These are phyloP conservation scores for Rhamnella rubrinervis DNA, from an alignment of 331 rosid genomes.

Conservation along the genomic window DNA sequence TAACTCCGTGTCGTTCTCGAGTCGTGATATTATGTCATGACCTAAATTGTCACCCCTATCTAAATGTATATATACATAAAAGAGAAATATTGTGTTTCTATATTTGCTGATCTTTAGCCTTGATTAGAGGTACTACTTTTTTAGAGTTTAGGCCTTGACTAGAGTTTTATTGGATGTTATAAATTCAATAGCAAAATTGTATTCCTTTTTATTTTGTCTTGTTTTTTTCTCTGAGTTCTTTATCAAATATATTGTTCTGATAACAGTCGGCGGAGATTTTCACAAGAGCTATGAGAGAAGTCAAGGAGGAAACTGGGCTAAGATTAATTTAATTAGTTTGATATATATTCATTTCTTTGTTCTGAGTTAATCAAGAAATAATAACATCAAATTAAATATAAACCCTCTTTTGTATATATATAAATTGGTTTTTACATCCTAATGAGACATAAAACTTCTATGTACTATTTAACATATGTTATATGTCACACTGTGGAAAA, in stretches of 20 bases:
- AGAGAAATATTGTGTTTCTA: conserved; percentile 70
- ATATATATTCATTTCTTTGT: conserved; percentile 1
- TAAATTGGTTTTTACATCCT: too few relatives aligned
- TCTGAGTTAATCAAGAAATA: background rate
- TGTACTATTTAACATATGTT: too few relatives aligned
- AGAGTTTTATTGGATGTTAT: background rate
- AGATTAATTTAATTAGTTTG: conserved; percentile 8
- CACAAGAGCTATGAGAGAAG: conserved; percentile 92
- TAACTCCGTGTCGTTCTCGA: too few relatives aligned
- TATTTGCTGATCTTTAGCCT: conserved; percentile 65
- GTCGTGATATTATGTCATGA: too few relatives aligned
- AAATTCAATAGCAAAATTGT: background rate
- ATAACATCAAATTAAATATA: background rate
- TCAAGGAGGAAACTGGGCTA: conserved; percentile 96
- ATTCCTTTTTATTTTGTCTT: conserved; percentile 3
- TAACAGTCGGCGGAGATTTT: conserved; percentile 86
- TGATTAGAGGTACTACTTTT: conserved; percentile 59
- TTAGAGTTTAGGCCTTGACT: conserved; percentile 1
- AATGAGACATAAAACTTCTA: too few relatives aligned
- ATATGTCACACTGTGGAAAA: too few relatives aligned
- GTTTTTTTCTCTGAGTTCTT: conserved; percentile 2
- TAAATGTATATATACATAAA: too few relatives aligned
- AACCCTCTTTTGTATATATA: too few relatives aligned
- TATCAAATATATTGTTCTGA: conserved; percentile 8
- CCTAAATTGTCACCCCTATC: too few relatives aligned